These are phyloP conservation scores for Phytophthora pisi DNA, from an alignment of 352 stramenopile species.

Conservation along the genomic window DNA sequence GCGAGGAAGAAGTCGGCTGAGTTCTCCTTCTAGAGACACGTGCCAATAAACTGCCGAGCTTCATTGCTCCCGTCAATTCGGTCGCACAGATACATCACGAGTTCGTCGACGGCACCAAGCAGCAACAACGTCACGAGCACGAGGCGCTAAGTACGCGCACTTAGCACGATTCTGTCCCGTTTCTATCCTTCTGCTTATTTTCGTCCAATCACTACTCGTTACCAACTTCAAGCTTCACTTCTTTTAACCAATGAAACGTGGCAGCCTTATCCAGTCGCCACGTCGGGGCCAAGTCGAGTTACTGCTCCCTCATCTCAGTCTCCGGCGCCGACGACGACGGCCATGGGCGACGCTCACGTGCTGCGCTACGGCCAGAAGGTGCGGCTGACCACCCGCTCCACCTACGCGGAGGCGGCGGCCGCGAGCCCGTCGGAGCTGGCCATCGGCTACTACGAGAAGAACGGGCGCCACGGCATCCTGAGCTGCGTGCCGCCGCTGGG, in stretches of 20 bases:
- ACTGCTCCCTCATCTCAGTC: constrained; percentile 1
- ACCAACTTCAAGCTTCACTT: constrained; percentile 17
- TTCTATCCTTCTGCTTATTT: constrained; percentile 4
- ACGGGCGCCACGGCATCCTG: constrained; percentile 83
- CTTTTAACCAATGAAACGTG: constrained; percentile 21
- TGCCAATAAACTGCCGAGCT: neutral
- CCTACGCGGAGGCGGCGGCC: constrained; percentile 39
- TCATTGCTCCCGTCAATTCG: neutral
- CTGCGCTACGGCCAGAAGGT: constrained; percentile 78
- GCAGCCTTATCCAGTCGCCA: constrained; percentile 11
- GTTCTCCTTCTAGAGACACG: no score
- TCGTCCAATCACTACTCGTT: constrained; percentile 7
- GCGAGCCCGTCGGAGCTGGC: constrained; percentile 27
- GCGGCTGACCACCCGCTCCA: constrained; percentile 59
- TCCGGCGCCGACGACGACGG: neutral
- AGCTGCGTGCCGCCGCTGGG: constrained; percentile 84
- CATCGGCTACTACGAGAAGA: constrained; percentile 89
- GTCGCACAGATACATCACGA: neutral
- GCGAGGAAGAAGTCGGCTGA: no score
- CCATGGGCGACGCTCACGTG: constrained; percentile 40
- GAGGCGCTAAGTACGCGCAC: constrained; percentile 16
- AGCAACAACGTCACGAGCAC: neutral
- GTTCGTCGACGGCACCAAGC: neutral
- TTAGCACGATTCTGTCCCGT: neutral
- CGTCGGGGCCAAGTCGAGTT: neutral